These are phyloP conservation scores for Salix exigua DNA, from an alignment of 345 rosid genomes.

Conservation along the genomic window DNA sequence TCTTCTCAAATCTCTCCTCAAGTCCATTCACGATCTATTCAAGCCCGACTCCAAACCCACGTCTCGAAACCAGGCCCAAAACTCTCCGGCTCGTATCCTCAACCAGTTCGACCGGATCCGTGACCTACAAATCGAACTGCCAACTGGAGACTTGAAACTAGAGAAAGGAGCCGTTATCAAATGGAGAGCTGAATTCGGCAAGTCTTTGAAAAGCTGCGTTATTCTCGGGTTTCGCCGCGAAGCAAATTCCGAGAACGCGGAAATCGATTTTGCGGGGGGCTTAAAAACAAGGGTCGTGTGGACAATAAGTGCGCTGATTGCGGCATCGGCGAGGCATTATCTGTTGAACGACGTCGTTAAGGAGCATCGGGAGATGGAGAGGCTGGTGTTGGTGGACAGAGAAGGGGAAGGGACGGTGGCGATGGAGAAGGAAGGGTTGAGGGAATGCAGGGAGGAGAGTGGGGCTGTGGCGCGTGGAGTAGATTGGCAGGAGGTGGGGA, in stretches of 20 bases:
- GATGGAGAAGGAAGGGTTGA: constrained; percentile 38
- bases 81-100: constrained; percentile 35
- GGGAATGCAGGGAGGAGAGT: constrained; percentile 27
- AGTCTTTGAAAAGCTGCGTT: constrained; percentile 34
- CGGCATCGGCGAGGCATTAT: constrained; percentile 43
- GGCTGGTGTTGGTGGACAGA: constrained; percentile 32
- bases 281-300: constrained; percentile 48
- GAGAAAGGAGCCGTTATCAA: constrained; percentile 30
- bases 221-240: constrained; percentile 31
- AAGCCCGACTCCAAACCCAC: constrained; percentile 4
- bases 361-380: constrained; percentile 29
- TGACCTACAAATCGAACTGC: constrained; percentile 39
- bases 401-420: constrained; percentile 44
- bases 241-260: neutral
- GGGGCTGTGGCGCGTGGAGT: constrained; percentile 8
- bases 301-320: constrained; percentile 49
- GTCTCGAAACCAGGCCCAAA: neutral
- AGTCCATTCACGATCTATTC: constrained; percentile 24
- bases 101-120: constrained; percentile 36
- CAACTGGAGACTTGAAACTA: constrained; percentile 34
- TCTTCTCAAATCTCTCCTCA: constrained; percentile 26
- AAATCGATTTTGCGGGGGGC: constrained; percentile 25
- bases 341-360: constrained; percentile 34
- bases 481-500: constrained; percentile 10
- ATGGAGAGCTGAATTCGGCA: constrained; percentile 45